phyloP scores from a whole-genome alignment of 148 eudicot species.

The Selenicereus undatus region DNA sequence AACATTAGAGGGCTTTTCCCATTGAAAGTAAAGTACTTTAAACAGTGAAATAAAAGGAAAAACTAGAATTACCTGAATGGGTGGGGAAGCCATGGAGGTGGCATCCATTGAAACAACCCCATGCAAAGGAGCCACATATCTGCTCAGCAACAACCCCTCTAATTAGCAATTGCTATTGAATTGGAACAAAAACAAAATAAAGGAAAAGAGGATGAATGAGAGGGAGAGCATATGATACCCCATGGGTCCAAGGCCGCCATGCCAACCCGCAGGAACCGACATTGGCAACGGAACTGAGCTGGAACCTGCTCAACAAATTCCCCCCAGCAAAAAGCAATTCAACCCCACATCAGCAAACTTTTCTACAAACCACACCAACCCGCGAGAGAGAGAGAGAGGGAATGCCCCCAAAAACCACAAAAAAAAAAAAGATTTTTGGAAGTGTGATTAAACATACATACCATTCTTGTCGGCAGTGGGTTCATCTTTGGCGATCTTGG shows the following conservation, averaged over 20 bases:
- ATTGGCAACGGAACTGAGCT: constrained; percentile 63
- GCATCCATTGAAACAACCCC: constrained; percentile 96
- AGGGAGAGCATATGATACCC: constrained; percentile 48
- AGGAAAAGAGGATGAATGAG: constrained; percentile 2
- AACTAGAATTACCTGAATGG: constrained; percentile 52
- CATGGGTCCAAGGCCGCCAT: constrained; percentile 79
- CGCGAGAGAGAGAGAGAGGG: background rate
- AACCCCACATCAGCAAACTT: constrained; percentile 9
- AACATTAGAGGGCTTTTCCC: background rate
- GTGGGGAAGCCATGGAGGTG: constrained; percentile 61
- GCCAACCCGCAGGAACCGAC: constrained; percentile 85
- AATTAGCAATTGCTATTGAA: background rate
- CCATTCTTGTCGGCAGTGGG: constrained; percentile 44
- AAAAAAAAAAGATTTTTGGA: no score
- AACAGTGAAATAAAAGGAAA: background rate
- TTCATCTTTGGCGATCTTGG: constrained; percentile 42
- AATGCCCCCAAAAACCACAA: no score
- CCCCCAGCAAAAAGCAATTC: constrained; percentile 8
- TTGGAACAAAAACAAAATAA: background rate
- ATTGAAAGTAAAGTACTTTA: background rate
- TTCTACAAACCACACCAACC: constrained; percentile 8
- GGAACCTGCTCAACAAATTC: constrained; percentile 45
- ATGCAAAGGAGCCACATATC: constrained; percentile 93
- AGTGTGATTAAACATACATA: constrained; percentile 11
- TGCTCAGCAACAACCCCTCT: constrained; percentile 30